phyloP scores from a whole-genome alignment of 2,329 filamentous ascomycete species.

The Fonsecaea pugnacius region DNA sequence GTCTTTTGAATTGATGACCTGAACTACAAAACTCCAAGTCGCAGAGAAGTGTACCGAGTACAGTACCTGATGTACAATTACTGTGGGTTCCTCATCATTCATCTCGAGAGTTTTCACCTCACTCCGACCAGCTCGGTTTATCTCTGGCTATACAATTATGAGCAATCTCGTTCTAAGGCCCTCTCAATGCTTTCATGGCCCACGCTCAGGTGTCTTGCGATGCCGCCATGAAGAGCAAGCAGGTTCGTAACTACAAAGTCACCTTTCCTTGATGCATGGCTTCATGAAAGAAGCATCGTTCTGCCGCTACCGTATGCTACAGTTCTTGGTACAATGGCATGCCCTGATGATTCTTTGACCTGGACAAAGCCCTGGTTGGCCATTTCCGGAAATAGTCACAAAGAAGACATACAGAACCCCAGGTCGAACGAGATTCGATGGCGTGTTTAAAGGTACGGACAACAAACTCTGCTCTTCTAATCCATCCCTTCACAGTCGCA shows the following conservation, averaged over 20 bases:
- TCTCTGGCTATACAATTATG: background rate
- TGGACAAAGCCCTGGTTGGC: background rate
- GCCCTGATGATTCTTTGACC: background rate
- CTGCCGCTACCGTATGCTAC: background rate
- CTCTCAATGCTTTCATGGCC: background rate
- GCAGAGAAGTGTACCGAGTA: background rate
- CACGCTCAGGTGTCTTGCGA: background rate
- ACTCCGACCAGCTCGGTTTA: background rate
- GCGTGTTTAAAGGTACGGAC: background rate
- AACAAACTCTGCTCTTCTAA: background rate
- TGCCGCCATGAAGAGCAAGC: background rate
- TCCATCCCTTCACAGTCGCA: background rate
- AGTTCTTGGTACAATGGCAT: background rate
- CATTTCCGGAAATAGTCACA: conserved; percentile 19
- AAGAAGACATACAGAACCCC: conserved; percentile 1
- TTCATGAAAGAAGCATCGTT: background rate
- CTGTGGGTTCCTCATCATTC: background rate
- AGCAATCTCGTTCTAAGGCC: background rate
- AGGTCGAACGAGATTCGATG: background rate
- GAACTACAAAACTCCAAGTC: background rate
- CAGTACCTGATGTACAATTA: background rate
- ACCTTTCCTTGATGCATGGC: background rate
- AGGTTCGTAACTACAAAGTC: background rate
- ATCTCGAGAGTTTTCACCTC: background rate
- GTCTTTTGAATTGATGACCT: conserved; percentile 12